These are phyloP conservation scores for Phoma herbarum DNA, from an alignment of 2,329 filamentous ascomycete species.

Conservation along the genomic window DNA sequence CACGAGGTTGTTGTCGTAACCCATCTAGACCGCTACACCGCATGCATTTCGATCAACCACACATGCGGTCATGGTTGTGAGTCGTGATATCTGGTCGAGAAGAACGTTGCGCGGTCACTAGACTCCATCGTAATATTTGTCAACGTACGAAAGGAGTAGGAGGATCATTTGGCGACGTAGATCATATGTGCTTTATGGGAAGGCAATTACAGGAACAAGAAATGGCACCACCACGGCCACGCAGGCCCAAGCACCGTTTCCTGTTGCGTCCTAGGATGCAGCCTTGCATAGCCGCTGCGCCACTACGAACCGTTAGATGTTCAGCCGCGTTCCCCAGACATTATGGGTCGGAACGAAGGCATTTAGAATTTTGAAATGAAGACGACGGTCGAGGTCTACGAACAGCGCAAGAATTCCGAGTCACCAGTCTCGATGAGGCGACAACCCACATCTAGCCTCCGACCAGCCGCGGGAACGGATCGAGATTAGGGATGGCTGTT, in stretches of 20 bases:
- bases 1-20: constrained; percentile 9
- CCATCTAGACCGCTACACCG: neutral
- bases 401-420: constrained; percentile 13
- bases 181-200: constrained; percentile 11
- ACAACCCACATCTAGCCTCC: constrained; percentile 4
- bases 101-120: constrained; percentile 7
- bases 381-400: constrained; percentile 7
- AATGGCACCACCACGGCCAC: constrained; percentile 6
- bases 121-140: constrained; percentile 10
- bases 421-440: constrained; percentile 11
- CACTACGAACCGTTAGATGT: constrained; percentile 14
- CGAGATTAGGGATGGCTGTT: constrained; percentile 23
- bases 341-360: constrained; percentile 14
- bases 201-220: constrained; percentile 11
- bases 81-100: constrained; percentile 15
- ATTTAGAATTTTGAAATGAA: constrained; percentile 14
- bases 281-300: constrained; percentile 8
- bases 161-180: constrained; percentile 16
- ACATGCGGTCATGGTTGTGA: constrained; percentile 3
- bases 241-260: constrained; percentile 1
- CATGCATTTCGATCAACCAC: neutral
- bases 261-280: constrained; percentile 3
- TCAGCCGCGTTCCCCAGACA: constrained; percentile 19
- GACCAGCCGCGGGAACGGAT: constrained; percentile 21
- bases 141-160: constrained; percentile 11